Conservation (phyloP, 345 rosid species). For the Moricandia moricandioides region DNA sequence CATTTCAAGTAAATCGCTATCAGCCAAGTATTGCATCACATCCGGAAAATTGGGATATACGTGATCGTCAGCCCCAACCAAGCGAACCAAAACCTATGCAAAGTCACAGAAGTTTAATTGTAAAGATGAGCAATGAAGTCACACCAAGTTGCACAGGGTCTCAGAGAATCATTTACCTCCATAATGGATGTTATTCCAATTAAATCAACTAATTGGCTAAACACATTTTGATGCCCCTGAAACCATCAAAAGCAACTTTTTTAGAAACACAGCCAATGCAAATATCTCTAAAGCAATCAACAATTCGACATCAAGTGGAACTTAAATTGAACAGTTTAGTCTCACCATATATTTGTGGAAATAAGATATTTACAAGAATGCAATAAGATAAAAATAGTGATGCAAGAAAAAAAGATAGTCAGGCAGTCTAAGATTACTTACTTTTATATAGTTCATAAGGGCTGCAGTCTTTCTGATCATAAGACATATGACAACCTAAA, state of each 20-base stretch:
- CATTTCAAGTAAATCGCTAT: constrained; percentile 79
- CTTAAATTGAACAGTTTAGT: neutral
- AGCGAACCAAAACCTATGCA: constrained; percentile 69
- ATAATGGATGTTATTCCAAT: constrained; percentile 89
- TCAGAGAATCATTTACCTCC: constrained; percentile 63
- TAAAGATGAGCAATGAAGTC: constrained; percentile 9
- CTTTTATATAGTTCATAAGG: constrained; percentile 88
- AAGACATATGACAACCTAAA: constrained; percentile 87
- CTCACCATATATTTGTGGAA: constrained; percentile 21
- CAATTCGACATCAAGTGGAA: constrained; percentile 20
- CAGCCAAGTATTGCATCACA: constrained; percentile 79
- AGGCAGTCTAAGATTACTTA: constrained; percentile 37
- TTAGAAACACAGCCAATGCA: neutral
- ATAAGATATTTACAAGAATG: constrained; percentile 1
- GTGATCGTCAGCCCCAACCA: constrained; percentile 86
- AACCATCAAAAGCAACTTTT: constrained; percentile 15
- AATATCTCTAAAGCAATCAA: constrained; percentile 15
- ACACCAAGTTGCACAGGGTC: constrained; percentile 19
- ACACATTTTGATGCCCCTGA: constrained; percentile 72
- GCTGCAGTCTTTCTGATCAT: constrained; percentile 86
- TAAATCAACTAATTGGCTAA: constrained; percentile 66
- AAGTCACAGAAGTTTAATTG: neutral
- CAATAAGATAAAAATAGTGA: neutral
- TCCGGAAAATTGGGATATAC: constrained; percentile 62
- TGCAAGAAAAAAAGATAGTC: neutral